These are phyloP conservation scores for Nakazawaea molendinolei DNA, from an alignment of 805 yeast species.

Conservation along the genomic window DNA sequence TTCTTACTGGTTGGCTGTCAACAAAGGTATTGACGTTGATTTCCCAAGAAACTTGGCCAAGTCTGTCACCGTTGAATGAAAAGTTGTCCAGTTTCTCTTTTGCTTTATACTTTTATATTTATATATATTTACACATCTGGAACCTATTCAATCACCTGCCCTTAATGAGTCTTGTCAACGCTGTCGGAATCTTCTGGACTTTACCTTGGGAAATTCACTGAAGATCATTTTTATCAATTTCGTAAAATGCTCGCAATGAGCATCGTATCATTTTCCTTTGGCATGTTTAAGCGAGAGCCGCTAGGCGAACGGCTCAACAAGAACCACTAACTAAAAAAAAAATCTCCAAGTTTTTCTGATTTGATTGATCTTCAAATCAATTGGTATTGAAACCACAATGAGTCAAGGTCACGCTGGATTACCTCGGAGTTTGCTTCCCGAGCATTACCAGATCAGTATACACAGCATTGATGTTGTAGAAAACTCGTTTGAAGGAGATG, in stretches of 20 bases:
- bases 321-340: not conserved
- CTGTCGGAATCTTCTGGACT: no score
- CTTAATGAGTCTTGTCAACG: no score
- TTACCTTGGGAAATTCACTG: no score
- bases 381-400: no score
- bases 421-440: constrained; percentile 53
- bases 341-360: not conserved
- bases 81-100: not conserved
- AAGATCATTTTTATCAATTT: no score
- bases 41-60: constrained; percentile 98
- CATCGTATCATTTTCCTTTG: no score
- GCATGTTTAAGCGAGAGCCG: no score
- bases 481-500: constrained; percentile 41
- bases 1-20: constrained; percentile 94
- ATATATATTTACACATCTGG: not conserved
- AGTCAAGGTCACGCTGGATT: constrained; percentile 44
- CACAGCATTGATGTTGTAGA: constrained; percentile 47
- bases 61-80: constrained; percentile 91
- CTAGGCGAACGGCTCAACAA: not conserved
- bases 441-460: constrained; percentile 61
- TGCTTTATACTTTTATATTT: not conserved
- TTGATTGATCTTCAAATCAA: no score
- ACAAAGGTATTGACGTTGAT: constrained; percentile 94
- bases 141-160: not conserved
- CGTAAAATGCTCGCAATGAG: no score